Evolutionary conservation across 768 basidiomycete species (phyloP), one percentile per base, ranked within the genome.

Genomic region (Hemileccinum rubropunctum): DNA sequence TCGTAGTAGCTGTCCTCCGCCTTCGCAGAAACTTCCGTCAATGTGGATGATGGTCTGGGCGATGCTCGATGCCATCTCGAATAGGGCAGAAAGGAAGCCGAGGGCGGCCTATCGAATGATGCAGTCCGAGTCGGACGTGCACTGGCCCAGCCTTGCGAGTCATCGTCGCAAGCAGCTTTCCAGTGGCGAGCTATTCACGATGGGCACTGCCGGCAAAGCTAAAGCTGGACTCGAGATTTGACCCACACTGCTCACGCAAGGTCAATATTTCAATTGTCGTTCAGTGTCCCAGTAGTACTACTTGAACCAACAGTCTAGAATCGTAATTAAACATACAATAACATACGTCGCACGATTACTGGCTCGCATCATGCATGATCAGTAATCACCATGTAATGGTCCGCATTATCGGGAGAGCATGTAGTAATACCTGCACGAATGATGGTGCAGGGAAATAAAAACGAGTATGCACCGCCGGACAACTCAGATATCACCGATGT

Each of bases 1-100:
- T 42, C 88, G 80, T 23, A 91, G 68, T 34, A 90, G 78, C 58
- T 90, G 88, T 0, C 88, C 88, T 2, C 88, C 87, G 18, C 77
- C 77, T 58, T 78, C 77, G 23, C 76, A 66, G 41, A 69, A 68
- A 50, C 74, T 70, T 30, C 77, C 77, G 47, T 77, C 76, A 18
- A 77, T 62, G n/a, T 62, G 52, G n/a, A 64, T 47, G 37, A 50
- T 13, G 28, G 33, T 21, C 21, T 54, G 62, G 20, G 47, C 52
- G 11, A 52, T 47, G 12, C 20, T 45, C 2, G 54, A 45, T 28
- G 47, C 33, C 59, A 59, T 62, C 30, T 17, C 13, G 14, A 14
- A 13, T 37, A 42, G 27, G 27, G 27, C 27, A 28, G 27, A 28
- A 28, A 28, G 27, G 27, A 9, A 28, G 27, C 27, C 27, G 27